phyloP scores from a whole-genome alignment of 257 asterid genomes.

The Pogostemon cablin region DNA sequence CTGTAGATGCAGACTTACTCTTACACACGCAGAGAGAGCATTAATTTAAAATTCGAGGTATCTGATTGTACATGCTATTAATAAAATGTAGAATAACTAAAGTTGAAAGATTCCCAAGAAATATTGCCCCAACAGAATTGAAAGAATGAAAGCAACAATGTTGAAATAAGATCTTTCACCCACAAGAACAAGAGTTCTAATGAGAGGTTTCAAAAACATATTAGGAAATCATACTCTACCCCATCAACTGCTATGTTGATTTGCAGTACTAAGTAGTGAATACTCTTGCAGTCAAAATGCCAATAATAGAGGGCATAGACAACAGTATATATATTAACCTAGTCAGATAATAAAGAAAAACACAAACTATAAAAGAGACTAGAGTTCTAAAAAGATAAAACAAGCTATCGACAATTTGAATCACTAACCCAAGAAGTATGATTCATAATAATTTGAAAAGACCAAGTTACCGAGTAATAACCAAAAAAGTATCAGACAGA shows the following conservation, averaged over 20 bases:
- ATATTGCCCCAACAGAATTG: not conserved
- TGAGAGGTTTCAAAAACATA: conserved; percentile 21
- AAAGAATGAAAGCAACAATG: not conserved
- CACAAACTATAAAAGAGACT: not conserved
- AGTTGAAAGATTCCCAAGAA: not conserved
- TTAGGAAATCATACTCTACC: not conserved
- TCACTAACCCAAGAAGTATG: conserved; percentile 8
- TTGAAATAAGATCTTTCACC: conserved; percentile 5
- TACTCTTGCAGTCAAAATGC: not conserved
- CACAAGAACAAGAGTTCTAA: conserved; percentile 1
- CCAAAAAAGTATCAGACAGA: conserved; percentile 29
- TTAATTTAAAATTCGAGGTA: conserved; percentile 2
- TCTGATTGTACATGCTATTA: not conserved
- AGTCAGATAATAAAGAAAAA: not conserved
- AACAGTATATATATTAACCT: not conserved
- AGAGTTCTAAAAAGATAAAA: conserved; percentile 12
- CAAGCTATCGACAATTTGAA: conserved; percentile 17
- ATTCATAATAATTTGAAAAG: conserved; percentile 13
- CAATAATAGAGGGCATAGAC: not conserved
- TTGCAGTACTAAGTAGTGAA: not conserved
- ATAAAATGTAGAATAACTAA: not conserved
- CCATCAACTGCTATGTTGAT: not conserved
- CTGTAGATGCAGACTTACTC: not conserved
- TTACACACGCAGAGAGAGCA: not conserved
- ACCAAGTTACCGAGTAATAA: not conserved